A percentile compares a stretch with the other conserved stretches of the same genome.
phyloP scores from a whole-genome alignment of 2,329 filamentous ascomycete species.

The Fusarium pininemorale region DNA sequence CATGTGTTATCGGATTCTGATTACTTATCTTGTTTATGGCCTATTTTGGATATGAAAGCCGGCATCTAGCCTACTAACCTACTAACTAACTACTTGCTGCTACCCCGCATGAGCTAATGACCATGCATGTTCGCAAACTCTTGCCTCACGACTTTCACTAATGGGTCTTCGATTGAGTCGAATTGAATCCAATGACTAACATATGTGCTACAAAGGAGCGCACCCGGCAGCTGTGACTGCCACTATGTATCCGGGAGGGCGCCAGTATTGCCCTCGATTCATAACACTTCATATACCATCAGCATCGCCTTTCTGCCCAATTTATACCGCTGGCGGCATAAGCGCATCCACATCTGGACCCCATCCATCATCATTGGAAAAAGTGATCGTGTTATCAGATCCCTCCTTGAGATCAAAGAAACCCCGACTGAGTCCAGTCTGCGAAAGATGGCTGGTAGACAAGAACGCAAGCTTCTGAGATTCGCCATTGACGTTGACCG shows the following conservation, averaged over 20 bases:
- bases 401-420: slow-evolving; percentile 61
- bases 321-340: slow-evolving; percentile 57
- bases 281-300: not conserved
- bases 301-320: no score
- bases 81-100: not conserved
- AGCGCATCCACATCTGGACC: slow-evolving; percentile 54
- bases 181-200: not conserved
- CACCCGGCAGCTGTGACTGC: no score
- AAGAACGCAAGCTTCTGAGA: slow-evolving; percentile 63
- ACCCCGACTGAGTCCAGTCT: slow-evolving; percentile 52
- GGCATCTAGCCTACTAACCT: not conserved
- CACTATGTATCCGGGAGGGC: not conserved
- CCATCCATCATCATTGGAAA: slow-evolving; percentile 56
- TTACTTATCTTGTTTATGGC: not conserved
- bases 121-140: not conserved
- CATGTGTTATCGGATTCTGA: not conserved
- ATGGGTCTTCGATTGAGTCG: not conserved
- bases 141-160: not conserved
- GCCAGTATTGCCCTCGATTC: not conserved
- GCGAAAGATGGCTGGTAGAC: slow-evolving; percentile 54
- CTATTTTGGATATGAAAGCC: not conserved
- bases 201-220: not conserved
- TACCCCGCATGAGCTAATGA: not conserved
- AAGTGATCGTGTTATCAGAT: slow-evolving; percentile 56
- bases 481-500: slow-evolving; percentile 65